Percentiles rank a stretch among this genome's conserved stretches.
These are phyloP conservation scores for Circinella minor DNA, from an alignment of 371 early-diverging fungal genomes.

Conservation along the genomic window DNA sequence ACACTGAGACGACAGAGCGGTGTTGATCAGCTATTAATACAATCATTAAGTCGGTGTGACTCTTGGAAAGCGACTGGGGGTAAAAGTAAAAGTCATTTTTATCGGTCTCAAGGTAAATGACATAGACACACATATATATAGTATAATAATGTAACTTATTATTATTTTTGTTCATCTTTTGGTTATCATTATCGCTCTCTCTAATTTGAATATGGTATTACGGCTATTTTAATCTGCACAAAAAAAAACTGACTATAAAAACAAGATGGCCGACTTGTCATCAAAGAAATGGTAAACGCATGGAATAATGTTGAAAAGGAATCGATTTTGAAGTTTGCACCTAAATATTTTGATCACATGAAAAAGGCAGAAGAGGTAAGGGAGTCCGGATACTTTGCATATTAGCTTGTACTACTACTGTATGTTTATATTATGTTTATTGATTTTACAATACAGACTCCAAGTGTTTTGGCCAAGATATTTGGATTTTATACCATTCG, in stretches of 20 bases:
- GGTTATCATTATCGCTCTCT: too few species aligned
- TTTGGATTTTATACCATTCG: constrained; percentile 90
- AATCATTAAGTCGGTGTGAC: constrained; percentile 82
- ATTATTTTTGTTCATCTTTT: too few species aligned
- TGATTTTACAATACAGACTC: constrained; percentile 38
- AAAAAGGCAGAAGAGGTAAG: constrained; percentile 52
- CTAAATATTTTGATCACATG: constrained; percentile 91
- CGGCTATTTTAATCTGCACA: too few species aligned
- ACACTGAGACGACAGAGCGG: constrained; percentile 79
- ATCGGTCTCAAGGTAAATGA: constrained; percentile 61
- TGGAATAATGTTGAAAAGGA: constrained; percentile 84
- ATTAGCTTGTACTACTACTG: too few species aligned
- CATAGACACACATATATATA: neutral
- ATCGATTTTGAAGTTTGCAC: constrained; percentile 88
- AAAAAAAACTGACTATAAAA: neutral
- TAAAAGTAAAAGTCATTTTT: constrained; percentile 71
- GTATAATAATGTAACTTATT: neutral
- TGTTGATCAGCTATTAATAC: constrained; percentile 74
- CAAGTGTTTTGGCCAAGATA: constrained; percentile 89
- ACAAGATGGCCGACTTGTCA: constrained; percentile 82
- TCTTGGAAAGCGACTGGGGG: constrained; percentile 85
- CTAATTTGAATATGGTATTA: too few species aligned
- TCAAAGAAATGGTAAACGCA: constrained; percentile 84
- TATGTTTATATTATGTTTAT: too few species aligned
- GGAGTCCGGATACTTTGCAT: too few species aligned